phyloP scores from a whole-genome alignment of 352 stramenopile genomes.

The Phytophthora constricta region DNA sequence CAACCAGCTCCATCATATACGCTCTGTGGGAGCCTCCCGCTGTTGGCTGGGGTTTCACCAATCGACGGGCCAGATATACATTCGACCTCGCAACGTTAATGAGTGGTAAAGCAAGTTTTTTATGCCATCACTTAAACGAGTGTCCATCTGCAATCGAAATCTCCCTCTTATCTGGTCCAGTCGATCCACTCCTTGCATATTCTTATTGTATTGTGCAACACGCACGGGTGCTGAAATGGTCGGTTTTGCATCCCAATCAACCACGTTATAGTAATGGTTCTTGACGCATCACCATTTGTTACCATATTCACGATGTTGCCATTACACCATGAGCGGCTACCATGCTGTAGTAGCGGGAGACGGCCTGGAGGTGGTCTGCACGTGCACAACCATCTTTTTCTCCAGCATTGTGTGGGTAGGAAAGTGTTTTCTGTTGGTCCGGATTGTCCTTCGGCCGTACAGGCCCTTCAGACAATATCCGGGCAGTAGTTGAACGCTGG shows the following conservation, averaged over 20 bases:
- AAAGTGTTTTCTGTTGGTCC: neutral
- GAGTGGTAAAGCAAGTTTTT: neutral
- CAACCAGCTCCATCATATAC: neutral
- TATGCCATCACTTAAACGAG: neutral
- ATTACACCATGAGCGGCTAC: neutral
- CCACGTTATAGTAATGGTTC: neutral
- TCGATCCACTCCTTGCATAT: neutral
- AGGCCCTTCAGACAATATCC: neutral
- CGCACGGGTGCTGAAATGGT: neutral
- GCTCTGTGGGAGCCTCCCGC: neutral
- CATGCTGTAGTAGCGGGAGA: neutral
- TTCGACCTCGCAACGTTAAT: neutral
- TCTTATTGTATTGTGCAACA: neutral
- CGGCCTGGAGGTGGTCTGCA: neutral
- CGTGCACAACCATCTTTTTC: neutral
- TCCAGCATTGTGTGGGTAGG: neutral
- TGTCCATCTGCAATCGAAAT: neutral
- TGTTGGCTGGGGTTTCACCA: neutral
- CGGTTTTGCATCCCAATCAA: neutral
- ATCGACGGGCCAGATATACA: neutral
- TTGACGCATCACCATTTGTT: neutral
- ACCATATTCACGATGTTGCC: neutral
- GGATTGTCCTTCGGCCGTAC: neutral
- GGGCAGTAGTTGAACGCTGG: neutral
- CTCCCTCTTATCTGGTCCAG: neutral